Conservation (phyloP, 768 basidiomycete genomes). For the Hygrophorus russula region DNA sequence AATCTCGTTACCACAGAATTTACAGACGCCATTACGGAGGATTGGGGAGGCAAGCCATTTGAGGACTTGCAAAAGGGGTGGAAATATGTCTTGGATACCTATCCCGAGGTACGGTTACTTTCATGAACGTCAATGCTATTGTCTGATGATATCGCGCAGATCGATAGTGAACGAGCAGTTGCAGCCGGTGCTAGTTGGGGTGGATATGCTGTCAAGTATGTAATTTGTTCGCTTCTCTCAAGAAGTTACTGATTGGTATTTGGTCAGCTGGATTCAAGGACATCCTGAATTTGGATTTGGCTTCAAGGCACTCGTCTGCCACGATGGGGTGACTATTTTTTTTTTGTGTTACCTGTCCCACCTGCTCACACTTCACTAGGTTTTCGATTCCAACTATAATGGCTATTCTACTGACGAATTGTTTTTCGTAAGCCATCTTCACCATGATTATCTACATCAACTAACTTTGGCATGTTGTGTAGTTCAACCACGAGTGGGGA, state of each 20-base stretch:
- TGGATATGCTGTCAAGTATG: slow-evolving; percentile 80
- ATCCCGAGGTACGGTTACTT: slow-evolving; percentile 47
- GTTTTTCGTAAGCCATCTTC: slow-evolving; percentile 56
- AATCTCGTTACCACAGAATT: slow-evolving; percentile 34
- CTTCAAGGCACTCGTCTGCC: slow-evolving; percentile 87
- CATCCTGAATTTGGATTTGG: slow-evolving; percentile 80
- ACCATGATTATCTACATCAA: not conserved
- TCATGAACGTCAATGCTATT: not conserved
- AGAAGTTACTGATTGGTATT: slow-evolving; percentile 3
- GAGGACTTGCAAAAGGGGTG: slow-evolving; percentile 67
- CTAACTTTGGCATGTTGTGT: not conserved
- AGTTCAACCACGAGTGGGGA: slow-evolving; percentile 87
- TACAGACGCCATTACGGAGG: slow-evolving; percentile 68
- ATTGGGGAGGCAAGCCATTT: slow-evolving; percentile 85
- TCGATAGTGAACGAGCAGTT: slow-evolving; percentile 58
- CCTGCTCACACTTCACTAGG: slow-evolving; percentile 20
- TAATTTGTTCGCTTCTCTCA: slow-evolving; percentile 3
- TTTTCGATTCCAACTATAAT: slow-evolving; percentile 69
- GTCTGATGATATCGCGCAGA: slow-evolving; percentile 23
- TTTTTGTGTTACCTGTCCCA: not conserved
- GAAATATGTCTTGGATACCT: slow-evolving; percentile 53
- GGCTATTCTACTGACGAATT: slow-evolving; percentile 90
- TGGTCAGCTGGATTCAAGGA: slow-evolving; percentile 82
- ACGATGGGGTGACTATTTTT: slow-evolving; percentile 62
- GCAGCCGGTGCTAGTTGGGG: slow-evolving; percentile 81